These are phyloP conservation scores for Sporothrix pseudoabietina DNA, from an alignment of 2,329 filamentous ascomycete genomes.

Conservation along the genomic window DNA sequence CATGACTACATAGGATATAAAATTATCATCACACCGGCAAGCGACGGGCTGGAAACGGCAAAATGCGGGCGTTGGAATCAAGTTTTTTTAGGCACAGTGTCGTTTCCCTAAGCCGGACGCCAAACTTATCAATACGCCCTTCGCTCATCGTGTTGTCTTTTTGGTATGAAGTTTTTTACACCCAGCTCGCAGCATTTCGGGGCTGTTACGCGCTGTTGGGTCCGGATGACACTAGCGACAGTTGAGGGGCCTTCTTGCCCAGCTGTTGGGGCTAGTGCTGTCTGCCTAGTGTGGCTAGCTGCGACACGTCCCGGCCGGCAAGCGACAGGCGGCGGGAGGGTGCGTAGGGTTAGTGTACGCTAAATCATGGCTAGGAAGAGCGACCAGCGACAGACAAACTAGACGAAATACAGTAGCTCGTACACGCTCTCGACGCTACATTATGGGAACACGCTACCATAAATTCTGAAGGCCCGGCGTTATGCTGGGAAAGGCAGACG, in stretches of 20 bases:
- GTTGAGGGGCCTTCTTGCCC: neutral
- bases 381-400: conserved; percentile 5
- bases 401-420: too few relatives aligned
- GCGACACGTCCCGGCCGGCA: conserved; percentile 34
- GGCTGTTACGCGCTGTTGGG: conserved; percentile 24
- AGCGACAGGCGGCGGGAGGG: conserved; percentile 32
- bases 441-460: neutral
- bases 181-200: neutral
- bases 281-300: conserved; percentile 30
- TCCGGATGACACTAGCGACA: conserved; percentile 4
- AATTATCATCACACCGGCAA: neutral
- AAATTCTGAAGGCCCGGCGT: neutral
- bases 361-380: conserved; percentile 20
- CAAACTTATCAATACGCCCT: neutral
- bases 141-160: neutral
- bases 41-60: neutral
- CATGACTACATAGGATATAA: neutral
- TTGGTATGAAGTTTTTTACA: neutral
- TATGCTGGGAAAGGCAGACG: neutral
- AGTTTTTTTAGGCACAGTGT: conserved; percentile 6
- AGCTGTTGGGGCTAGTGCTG: conserved; percentile 29
- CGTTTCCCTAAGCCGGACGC: neutral
- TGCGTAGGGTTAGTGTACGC: conserved; percentile 32
- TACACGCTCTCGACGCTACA: neutral
- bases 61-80: neutral